phyloP scores from a whole-genome alignment of 768 basidiomycete genomes.

The Hypholoma sublateritium region DNA sequence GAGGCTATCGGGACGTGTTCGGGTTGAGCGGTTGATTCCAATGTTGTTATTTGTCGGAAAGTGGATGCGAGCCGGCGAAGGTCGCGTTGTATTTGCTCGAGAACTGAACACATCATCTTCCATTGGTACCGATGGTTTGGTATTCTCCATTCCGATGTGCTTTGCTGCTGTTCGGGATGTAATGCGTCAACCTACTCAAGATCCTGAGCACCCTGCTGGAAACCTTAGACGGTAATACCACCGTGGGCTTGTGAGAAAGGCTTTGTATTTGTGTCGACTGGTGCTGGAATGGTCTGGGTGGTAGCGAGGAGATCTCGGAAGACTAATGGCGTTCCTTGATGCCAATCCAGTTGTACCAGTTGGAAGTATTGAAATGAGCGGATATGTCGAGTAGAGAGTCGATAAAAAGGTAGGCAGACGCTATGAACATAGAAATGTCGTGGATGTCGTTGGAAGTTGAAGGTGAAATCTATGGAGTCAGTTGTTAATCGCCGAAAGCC shows the following conservation, averaged over 20 bases:
- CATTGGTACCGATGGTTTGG: constrained; percentile 12
- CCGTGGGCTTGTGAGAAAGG: no score
- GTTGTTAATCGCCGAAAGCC: neutral
- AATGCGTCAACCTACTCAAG: no score
- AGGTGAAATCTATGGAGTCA: neutral
- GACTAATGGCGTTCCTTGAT: neutral
- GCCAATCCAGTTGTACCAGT: neutral
- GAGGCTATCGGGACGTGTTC: constrained; percentile 19
- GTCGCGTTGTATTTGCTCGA: constrained; percentile 11
- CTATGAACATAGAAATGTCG: neutral
- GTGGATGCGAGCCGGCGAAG: constrained; percentile 21
- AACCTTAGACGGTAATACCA: neutral
- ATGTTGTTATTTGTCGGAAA: constrained; percentile 19
- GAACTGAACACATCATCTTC: constrained; percentile 28
- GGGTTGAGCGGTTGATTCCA: constrained; percentile 15
- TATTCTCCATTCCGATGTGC: constrained; percentile 19
- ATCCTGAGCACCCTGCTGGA: neutral
- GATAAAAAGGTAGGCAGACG: neutral
- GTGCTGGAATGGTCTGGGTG: no score
- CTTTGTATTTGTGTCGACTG: no score
- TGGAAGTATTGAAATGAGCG: neutral
- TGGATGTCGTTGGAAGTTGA: neutral
- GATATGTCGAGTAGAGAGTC: neutral
- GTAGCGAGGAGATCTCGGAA: no score
- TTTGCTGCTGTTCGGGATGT: neutral